Evolutionary conservation across 108 stramenopile species (phyloP).

Genomic region (Hondaea fermentalgiana): DNA sequence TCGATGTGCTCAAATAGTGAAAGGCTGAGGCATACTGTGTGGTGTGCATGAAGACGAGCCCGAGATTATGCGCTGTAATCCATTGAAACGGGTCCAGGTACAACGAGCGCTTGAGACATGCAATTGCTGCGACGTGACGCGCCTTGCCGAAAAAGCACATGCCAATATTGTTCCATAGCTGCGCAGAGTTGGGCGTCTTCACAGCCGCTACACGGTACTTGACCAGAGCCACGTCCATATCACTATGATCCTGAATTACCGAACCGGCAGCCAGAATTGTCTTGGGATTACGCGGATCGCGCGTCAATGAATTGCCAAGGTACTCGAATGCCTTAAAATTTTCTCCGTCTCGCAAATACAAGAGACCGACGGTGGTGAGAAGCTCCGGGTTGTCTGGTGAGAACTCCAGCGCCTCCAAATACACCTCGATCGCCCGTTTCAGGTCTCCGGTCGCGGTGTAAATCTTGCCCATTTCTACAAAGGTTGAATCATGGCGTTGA

Average conservation of each 20-base stretch:
- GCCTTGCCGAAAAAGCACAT: constrained; percentile 63
- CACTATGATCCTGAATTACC: constrained; percentile 58
- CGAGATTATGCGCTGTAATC: constrained; percentile 56
- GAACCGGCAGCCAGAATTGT: constrained; percentile 57
- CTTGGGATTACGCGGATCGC: constrained; percentile 49
- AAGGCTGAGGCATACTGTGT: constrained; percentile 57
- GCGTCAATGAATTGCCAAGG: constrained; percentile 48
- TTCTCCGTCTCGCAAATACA: constrained; percentile 43
- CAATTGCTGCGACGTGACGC: constrained; percentile 44
- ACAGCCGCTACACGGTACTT: constrained; percentile 59
- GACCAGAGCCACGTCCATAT: constrained; percentile 53
- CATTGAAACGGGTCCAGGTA: constrained; percentile 62
- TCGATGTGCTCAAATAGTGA: constrained; percentile 42
- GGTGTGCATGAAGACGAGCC: constrained; percentile 47
- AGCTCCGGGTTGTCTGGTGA: constrained; percentile 51
- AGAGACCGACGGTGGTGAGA: constrained; percentile 48
- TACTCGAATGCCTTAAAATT: constrained; percentile 49
- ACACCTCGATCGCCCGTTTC: not conserved
- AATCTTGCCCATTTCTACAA: constrained; percentile 48
- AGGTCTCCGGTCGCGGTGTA: not conserved
- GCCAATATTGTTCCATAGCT: constrained; percentile 64
- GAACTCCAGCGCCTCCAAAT: constrained; percentile 53
- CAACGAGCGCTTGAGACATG: constrained; percentile 54
- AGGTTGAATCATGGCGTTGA: constrained; percentile 50
- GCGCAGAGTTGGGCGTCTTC: constrained; percentile 51